Evolutionary conservation across 2,329 filamentous ascomycete species (phyloP).

Genomic region (Aspergillus felis): DNA sequence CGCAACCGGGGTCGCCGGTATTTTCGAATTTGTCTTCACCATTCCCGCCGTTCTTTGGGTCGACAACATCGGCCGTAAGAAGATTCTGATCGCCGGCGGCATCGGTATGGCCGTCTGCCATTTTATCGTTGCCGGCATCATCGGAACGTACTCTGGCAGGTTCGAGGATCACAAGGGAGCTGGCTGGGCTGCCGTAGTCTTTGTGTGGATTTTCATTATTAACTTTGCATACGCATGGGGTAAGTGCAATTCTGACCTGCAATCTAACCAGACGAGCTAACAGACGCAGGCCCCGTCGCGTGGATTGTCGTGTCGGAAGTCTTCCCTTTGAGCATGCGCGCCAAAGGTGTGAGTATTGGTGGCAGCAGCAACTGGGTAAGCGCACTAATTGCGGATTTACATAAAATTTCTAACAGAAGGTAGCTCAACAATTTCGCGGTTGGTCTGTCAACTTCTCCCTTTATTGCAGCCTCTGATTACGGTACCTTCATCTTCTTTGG

Average conservation of each 20-base stretch:
- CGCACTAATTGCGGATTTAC: neutral
- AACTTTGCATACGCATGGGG: constrained; percentile 72
- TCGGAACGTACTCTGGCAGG: constrained; percentile 58
- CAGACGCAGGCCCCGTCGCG: constrained; percentile 50
- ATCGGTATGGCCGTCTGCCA: constrained; percentile 68
- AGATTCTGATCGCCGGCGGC: constrained; percentile 48
- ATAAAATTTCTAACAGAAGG: neutral
- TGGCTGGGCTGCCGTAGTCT: constrained; percentile 63
- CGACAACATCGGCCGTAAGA: constrained; percentile 39
- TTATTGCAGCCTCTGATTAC: constrained; percentile 61
- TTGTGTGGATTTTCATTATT: constrained; percentile 66
- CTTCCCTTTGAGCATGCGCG: constrained; percentile 65
- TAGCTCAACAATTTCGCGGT: constrained; percentile 60
- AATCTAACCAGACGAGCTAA: neutral
- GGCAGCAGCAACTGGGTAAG: constrained; percentile 34
- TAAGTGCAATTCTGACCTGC: constrained; percentile 3
- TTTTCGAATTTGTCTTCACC: constrained; percentile 38
- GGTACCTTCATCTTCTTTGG: constrained; percentile 72
- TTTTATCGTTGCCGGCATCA: constrained; percentile 67
- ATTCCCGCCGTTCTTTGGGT: constrained; percentile 41
- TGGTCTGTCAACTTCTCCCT: constrained; percentile 65
- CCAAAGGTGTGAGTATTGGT: constrained; percentile 48
- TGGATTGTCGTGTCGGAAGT: constrained; percentile 74
- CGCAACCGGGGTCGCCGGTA: constrained; percentile 39
- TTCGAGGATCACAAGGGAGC: constrained; percentile 58